A percentile compares a stretch with the other conserved stretches of the same genome.
Conservation (phyloP, 176 grass and related monocot species). For the barley (Hordeum vulgare) region MorexV3_pseudomolecules_assembly NC_058521.1:106945132-106945631, state of each 20-base stretch:
- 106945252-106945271: not conserved
- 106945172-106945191: constrained; percentile 95
- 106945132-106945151: constrained; percentile 86
- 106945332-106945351: not conserved
- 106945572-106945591: not conserved
- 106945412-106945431: not conserved
- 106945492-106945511: not conserved
- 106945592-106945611: not conserved
- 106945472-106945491: not conserved
- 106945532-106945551: not conserved
- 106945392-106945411: not conserved
- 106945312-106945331: not conserved
- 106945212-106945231: constrained; percentile 57
- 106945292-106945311: not conserved
- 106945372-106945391: not conserved
- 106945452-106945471: not conserved
- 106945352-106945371: not conserved
- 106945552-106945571: not conserved
- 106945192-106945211: constrained; percentile 92
- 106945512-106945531: not conserved
- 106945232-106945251: not conserved
- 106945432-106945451: not conserved
- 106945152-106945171: constrained; percentile 84
- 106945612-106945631: not conserved
- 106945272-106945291: not conserved